A percentile compares a stretch with the other conserved stretches of the same genome.
phyloP scores from a whole-genome alignment of 768 basidiomycete species.

The Cubamyces lactineus region DNA sequence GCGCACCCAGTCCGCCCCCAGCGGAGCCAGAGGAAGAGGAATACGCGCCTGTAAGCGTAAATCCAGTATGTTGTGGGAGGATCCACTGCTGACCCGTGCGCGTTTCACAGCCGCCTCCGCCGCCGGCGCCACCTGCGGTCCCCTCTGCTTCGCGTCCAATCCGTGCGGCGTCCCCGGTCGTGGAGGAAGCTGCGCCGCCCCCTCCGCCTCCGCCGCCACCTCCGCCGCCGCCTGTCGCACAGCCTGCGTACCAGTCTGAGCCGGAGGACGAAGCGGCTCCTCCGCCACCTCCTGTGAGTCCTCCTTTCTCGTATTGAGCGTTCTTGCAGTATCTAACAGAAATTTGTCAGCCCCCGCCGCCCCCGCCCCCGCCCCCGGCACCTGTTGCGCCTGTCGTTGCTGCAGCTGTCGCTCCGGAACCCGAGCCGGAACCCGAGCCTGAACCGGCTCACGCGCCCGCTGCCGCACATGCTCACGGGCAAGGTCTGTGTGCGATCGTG shows the following conservation, averaged over 20 bases:
- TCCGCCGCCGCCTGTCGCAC: constrained; percentile 38
- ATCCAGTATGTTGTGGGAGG: neutral
- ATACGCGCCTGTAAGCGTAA: constrained; percentile 18
- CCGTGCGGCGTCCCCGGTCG: constrained; percentile 4
- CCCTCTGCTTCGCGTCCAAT: constrained; percentile 19
- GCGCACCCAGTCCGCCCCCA: constrained; percentile 3
- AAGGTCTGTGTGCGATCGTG: constrained; percentile 73
- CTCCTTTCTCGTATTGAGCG: neutral
- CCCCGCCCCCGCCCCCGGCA: constrained; percentile 43
- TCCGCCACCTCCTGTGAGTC: constrained; percentile 41
- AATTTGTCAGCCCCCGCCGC: constrained; percentile 45
- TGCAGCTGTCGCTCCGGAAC: constrained; percentile 29
- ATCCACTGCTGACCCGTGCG: neutral
- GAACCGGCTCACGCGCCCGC: constrained; percentile 49
- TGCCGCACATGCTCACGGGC: constrained; percentile 38
- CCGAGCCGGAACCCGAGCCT: constrained; percentile 43
- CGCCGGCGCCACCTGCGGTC: constrained; percentile 23
- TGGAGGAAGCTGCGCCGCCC: constrained; percentile 39
- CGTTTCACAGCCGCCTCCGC: constrained; percentile 22
- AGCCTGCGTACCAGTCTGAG: constrained; percentile 40
- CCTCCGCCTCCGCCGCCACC: constrained; percentile 40
- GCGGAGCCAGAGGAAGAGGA: constrained; percentile 37
- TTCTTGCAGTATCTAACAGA: neutral
- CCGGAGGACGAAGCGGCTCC: constrained; percentile 34
- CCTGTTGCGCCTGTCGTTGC: constrained; percentile 27